A percentile compares a stretch with the other conserved stretches of the same genome.
phyloP scores from a whole-genome alignment of 345 rosid species.

The sweet orange (Citrus sinensis) region DVS_A1.0 CM039169.1:32139001-32139500 shows the following conservation, averaged over 20 bases:
- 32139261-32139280: not conserved
- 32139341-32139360: not conserved
- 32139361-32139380: not conserved
- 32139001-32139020: constrained; percentile 83
- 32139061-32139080: not conserved
- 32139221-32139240: not conserved
- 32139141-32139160: constrained; percentile 45
- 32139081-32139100: not conserved
- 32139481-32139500: not conserved
- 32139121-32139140: constrained; percentile 99
- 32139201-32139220: not conserved
- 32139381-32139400: not conserved
- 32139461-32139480: not conserved
- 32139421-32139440: too few species aligned
- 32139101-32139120: constrained; percentile 39
- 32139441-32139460: not conserved
- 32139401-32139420: not conserved
- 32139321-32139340: not conserved
- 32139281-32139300: not conserved
- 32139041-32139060: not conserved
- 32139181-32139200: constrained; percentile 29
- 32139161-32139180: constrained; percentile 36
- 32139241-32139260: not conserved
- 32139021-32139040: not conserved
- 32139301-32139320: not conserved